Conservation (phyloP, 108 stramenopile genomes). For the Discostella stelligeroides region DNA sequence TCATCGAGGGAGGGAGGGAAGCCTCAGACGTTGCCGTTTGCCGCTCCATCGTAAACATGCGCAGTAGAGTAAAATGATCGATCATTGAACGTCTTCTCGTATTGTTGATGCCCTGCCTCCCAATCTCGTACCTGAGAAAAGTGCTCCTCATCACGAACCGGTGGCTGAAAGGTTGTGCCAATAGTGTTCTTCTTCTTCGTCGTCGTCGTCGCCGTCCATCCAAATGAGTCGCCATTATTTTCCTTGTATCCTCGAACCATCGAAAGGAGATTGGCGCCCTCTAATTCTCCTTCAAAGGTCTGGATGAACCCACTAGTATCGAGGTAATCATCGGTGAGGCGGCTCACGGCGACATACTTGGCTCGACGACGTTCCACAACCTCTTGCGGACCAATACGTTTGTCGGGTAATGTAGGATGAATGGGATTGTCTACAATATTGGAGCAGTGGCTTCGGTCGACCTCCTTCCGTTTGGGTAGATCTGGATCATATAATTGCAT, state of each 20-base stretch:
- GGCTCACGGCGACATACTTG: conserved; percentile 80
- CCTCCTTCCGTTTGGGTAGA: conserved; percentile 25
- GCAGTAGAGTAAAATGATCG: too few relatives aligned
- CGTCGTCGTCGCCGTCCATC: too few relatives aligned
- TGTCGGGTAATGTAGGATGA: conserved; percentile 76
- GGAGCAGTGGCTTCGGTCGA: conserved; percentile 54
- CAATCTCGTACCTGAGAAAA: too few relatives aligned
- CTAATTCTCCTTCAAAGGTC: conserved; percentile 73
- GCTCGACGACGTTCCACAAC: conserved; percentile 68
- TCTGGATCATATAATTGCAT: conserved; percentile 58
- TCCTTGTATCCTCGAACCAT: conserved; percentile 27
- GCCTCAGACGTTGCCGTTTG: too few relatives aligned
- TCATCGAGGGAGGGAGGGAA: too few relatives aligned
- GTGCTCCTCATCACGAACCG: too few relatives aligned
- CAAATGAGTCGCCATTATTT: conserved; percentile 26
- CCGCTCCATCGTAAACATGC: too few relatives aligned
- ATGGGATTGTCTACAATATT: conserved; percentile 89
- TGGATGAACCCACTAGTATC: conserved; percentile 64
- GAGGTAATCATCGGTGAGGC: conserved; percentile 68
- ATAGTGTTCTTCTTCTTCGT: too few relatives aligned
- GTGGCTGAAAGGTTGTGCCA: too few relatives aligned
- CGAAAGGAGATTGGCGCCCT: conserved; percentile 53
- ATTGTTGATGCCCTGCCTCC: too few relatives aligned
- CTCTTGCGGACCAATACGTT: conserved; percentile 63
- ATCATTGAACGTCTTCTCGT: too few relatives aligned